phyloP scores from a whole-genome alignment of 2,329 filamentous ascomycete species.

The Aspergillus japonicus region DNA sequence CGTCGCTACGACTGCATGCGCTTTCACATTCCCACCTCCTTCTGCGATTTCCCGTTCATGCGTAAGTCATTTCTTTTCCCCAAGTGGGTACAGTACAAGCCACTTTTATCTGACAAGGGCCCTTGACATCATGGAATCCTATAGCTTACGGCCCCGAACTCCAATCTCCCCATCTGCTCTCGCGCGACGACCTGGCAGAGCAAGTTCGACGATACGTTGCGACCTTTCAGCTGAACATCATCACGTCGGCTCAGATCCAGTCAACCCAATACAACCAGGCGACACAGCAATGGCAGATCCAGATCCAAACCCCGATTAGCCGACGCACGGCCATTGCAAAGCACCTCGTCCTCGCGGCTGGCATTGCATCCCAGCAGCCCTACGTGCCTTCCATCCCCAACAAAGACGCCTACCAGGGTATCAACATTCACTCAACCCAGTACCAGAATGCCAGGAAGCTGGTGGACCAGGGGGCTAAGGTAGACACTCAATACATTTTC shows the following conservation, averaged over 20 bases:
- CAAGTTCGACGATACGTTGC: conserved; percentile 26
- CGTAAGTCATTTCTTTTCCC: conserved; percentile 16
- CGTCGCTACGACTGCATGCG: conserved; percentile 47
- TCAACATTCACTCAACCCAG: conserved; percentile 16
- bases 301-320: conserved; percentile 19
- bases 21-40: conserved; percentile 42
- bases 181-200: conserved; percentile 15
- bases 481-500: not conserved
- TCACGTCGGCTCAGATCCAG: conserved; percentile 28
- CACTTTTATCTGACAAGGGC: not conserved
- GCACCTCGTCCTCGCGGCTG: conserved; percentile 22
- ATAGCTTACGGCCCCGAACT: conserved; percentile 20
- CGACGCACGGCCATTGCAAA: conserved; percentile 10
- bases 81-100: not conserved
- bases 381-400: conserved; percentile 16
- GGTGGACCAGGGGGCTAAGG: conserved; percentile 13
- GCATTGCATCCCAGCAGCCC: conserved; percentile 19
- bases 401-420: conserved; percentile 13
- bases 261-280: conserved; percentile 25
- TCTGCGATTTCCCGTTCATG: conserved; percentile 39
- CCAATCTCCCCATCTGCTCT: conserved; percentile 15
- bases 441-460: conserved; percentile 14
- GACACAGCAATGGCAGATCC: conserved; percentile 27
- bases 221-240: conserved; percentile 34
- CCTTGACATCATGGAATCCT: not conserved